Percentiles rank a stretch among this genome's conserved stretches.
Conservation (phyloP, 192 early-diverging fungal species). For the Coemansia sp. region DNA sequence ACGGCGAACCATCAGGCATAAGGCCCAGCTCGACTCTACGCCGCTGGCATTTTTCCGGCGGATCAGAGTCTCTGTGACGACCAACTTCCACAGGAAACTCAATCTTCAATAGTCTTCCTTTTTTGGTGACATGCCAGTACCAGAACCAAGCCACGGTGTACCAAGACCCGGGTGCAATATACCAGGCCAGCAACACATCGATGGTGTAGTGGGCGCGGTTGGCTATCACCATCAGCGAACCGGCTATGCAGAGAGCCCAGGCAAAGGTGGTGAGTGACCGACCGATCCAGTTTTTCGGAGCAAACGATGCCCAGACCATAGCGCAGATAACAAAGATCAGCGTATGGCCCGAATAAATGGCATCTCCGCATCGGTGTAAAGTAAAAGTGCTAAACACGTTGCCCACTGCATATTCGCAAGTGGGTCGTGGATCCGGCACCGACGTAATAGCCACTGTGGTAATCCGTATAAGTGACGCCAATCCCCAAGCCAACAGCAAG, state of each 20-base stretch:
- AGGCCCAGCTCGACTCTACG: slow-evolving; percentile 42
- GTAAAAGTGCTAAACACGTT: slow-evolving; percentile 63
- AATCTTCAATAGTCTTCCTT: slow-evolving; percentile 51
- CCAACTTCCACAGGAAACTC: slow-evolving; percentile 57
- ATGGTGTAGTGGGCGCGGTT: slow-evolving; percentile 68
- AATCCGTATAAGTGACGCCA: slow-evolving; percentile 61
- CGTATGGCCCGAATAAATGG: slow-evolving; percentile 69
- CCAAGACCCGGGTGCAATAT: slow-evolving; percentile 58
- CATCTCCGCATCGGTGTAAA: slow-evolving; percentile 66
- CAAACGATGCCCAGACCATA: slow-evolving; percentile 63
- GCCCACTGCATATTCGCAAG: slow-evolving; percentile 58
- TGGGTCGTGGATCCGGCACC: slow-evolving; percentile 63
- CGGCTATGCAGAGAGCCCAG: slow-evolving; percentile 58
- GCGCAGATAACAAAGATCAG: slow-evolving; percentile 64
- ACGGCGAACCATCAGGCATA: slow-evolving; percentile 47
- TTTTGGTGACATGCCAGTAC: slow-evolving; percentile 54
- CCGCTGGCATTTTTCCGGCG: slow-evolving; percentile 35
- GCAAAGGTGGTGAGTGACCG: slow-evolving; percentile 44
- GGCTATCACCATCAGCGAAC: slow-evolving; percentile 61
- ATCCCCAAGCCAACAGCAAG: slow-evolving; percentile 55
- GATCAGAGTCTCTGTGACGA: slow-evolving; percentile 35
- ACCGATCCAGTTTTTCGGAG: slow-evolving; percentile 52
- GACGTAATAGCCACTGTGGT: slow-evolving; percentile 69
- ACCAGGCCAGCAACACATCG: slow-evolving; percentile 65
- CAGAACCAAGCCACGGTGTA: slow-evolving; percentile 59